These are phyloP conservation scores for Amanita jacksonii DNA, from an alignment of 768 basidiomycete genomes.

Conservation along the genomic window DNA sequence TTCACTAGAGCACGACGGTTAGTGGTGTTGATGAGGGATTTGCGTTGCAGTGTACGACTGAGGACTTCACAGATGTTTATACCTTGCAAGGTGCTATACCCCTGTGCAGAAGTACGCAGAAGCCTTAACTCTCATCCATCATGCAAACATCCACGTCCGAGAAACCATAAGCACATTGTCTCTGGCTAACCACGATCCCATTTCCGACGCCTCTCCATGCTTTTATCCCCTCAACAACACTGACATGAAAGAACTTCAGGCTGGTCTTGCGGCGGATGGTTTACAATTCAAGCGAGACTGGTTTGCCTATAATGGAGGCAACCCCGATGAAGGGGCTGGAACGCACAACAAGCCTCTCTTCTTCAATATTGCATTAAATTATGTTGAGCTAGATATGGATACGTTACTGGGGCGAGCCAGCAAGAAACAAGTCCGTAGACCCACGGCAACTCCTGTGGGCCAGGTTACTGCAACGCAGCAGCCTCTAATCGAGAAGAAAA, in stretches of 20 bases:
- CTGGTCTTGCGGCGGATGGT: slow-evolving; percentile 34
- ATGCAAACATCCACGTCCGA: slow-evolving; percentile 63
- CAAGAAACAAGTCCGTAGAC: slow-evolving; percentile 25
- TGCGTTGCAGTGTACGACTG: neutral
- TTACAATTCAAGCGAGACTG: slow-evolving; percentile 59
- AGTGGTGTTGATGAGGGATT: no score
- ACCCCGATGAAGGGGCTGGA: slow-evolving; percentile 28
- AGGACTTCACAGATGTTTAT: slow-evolving; percentile 44
- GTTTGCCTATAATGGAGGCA: slow-evolving; percentile 72
- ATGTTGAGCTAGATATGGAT: slow-evolving; percentile 81
- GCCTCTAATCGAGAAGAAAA: slow-evolving; percentile 34
- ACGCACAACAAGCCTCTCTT: slow-evolving; percentile 77
- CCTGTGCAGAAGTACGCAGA: slow-evolving; percentile 64
- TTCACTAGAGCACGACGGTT: slow-evolving; percentile 72
- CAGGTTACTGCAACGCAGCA: slow-evolving; percentile 17
- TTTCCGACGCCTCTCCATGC: slow-evolving; percentile 28
- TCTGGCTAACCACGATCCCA: slow-evolving; percentile 36
- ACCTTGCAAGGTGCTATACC: slow-evolving; percentile 69
- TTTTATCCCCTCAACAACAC: slow-evolving; percentile 46
- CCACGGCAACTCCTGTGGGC: slow-evolving; percentile 13
- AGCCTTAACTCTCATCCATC: slow-evolving; percentile 60
- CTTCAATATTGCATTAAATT: slow-evolving; percentile 92
- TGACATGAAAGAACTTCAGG: slow-evolving; percentile 45
- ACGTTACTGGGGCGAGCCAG: slow-evolving; percentile 63
- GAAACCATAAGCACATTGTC: slow-evolving; percentile 51